Evolutionary conservation across 768 basidiomycete genomes (phyloP), one percentile per base, ranked within the genome.

Genomic region (Mycena galopus): DNA sequence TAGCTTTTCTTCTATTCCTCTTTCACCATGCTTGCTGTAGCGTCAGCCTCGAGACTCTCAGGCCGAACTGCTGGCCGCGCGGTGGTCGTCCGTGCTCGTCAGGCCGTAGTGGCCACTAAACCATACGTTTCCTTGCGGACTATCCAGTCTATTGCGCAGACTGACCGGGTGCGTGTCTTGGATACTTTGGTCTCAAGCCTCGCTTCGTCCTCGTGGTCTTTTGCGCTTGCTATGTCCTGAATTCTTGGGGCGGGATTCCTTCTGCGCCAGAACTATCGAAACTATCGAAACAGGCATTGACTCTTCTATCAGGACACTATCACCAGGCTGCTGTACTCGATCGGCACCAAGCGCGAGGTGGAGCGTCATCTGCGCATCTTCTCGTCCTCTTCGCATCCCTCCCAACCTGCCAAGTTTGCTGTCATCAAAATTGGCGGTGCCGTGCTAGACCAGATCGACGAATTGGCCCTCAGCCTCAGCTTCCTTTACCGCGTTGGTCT

Each of bases 391-490:
- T 94, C 95, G 9, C 92, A 96, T 78, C 91, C 93, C 3, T 92
- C 94, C 19, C 91, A 95, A 71, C 94, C 95, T 47, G 96, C 96
- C 72, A 97, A 96, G 82, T 98, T 98, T 78, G 96, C 96, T 44
- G 98, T 99, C 71, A 93, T 99, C 88, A 99, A 99, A 84, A 92
- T 99, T 77, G 98, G 98, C 71, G 98, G 98, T 57, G 97, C 95
- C 10, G 97, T 99, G 51, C 88, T 99, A 8, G 94, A 93, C 77
- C 90, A 99, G 71, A 85, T 98, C 63, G 94, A 98, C 73, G 97
- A 98, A 75, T 91, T 99, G 57, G 96, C 97, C 6, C 90, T 97
- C 61, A 97, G 94, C 74, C 88, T 99, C 77, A 97, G 96, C 83
- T 99, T 99, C 87, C 87, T 99, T 70, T 97, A 97, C 84, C 92